Evolutionary conservation across 495 filamentous ascomycete species (phyloP).

Genomic region (Penicillium macrosclerotiorum): DNA sequence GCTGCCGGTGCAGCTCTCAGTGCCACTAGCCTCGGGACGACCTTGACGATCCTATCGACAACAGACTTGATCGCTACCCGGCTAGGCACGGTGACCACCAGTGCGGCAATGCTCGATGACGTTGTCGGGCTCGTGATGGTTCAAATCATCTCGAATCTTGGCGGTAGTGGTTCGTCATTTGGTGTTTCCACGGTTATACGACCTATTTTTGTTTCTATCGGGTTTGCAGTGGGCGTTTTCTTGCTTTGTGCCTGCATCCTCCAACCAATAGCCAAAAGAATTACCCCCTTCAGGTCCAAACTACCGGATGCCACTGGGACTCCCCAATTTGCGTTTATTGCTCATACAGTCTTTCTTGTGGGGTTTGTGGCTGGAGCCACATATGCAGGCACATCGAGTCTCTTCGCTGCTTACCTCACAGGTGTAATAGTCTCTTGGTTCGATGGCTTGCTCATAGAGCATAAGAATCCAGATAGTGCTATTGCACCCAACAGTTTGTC

Average conservation of each 20-base stretch:
- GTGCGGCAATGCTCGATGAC: constrained; percentile 81
- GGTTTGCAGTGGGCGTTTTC: constrained; percentile 48
- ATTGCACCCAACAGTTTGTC: too few relatives aligned
- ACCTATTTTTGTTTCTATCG: constrained; percentile 58
- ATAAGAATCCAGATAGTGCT: not conserved
- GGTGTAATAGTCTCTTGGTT: constrained; percentile 60
- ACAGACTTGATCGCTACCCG: constrained; percentile 56
- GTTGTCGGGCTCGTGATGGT: constrained; percentile 80
- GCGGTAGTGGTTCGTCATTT: constrained; percentile 30
- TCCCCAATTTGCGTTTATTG: constrained; percentile 34
- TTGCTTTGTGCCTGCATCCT: constrained; percentile 45
- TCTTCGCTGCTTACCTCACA: constrained; percentile 70
- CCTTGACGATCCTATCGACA: constrained; percentile 67
- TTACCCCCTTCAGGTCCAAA: not conserved
- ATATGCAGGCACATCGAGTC: constrained; percentile 64
- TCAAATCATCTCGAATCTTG: constrained; percentile 58
- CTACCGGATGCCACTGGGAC: constrained; percentile 14
- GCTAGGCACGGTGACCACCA: constrained; percentile 65
- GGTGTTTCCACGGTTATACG: constrained; percentile 48
- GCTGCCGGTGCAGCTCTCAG: constrained; percentile 74
- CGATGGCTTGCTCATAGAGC: constrained; percentile 26
- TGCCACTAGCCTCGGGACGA: constrained; percentile 75
- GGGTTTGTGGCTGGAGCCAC: constrained; percentile 54
- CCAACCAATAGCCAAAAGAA: constrained; percentile 31
- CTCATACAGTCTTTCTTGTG: constrained; percentile 48